Evolutionary conservation across 23 red algal genomes (phyloP).

Genomic region (Pyropia haitanensis): DNA sequence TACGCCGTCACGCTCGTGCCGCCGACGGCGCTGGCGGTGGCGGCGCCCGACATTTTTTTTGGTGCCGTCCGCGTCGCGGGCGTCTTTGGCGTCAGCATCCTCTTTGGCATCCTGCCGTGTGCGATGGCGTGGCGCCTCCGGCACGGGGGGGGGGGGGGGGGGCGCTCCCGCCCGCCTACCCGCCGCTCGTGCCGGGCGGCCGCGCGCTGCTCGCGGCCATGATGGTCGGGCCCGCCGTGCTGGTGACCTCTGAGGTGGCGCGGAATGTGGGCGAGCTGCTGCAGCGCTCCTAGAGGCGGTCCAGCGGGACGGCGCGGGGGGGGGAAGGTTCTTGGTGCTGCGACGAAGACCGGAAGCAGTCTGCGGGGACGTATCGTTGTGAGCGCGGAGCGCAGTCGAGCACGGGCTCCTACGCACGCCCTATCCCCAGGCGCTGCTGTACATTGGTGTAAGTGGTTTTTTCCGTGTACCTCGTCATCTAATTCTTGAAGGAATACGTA

Average conservation of each 20-base stretch:
- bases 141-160: neutral
- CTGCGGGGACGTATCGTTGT: too few species aligned
- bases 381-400: too few species aligned
- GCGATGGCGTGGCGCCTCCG: slow-evolving; percentile 58
- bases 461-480: too few species aligned
- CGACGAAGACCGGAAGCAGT: too few species aligned
- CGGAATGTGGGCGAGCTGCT: neutral
- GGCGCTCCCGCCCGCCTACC: neutral
- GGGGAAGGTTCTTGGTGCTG: too few species aligned
- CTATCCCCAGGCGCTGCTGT: too few species aligned
- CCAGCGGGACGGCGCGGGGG: too few species aligned
- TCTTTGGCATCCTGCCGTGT: slow-evolving; percentile 53
- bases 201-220: neutral
- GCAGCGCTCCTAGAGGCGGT: neutral
- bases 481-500: too few species aligned
- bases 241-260: neutral
- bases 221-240: neutral
- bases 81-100: slow-evolving; percentile 35
- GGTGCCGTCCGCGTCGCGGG: slow-evolving; percentile 34
- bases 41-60: slow-evolving; percentile 35
- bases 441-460: too few species aligned
- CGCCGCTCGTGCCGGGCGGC: neutral
- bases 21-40: slow-evolving; percentile 10
- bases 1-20: slow-evolving; percentile 32
- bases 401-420: too few species aligned